A percentile compares a stretch with the other conserved stretches of the same genome.
phyloP scores from a whole-genome alignment of 331 rosid genomes.

The Quercus tomentella region DNA sequence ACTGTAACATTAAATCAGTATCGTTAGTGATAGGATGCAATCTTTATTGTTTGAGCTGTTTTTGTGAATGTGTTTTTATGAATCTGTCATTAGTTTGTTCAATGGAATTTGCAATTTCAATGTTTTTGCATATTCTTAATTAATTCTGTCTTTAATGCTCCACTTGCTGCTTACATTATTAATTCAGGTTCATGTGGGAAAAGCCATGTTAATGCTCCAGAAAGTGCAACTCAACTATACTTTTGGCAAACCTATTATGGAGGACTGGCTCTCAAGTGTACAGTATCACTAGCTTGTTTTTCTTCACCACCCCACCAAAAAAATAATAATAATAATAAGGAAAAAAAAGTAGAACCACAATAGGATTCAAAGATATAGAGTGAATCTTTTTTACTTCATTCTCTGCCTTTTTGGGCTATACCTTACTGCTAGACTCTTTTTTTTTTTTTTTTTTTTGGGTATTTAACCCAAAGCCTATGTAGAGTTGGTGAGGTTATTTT shows the following conservation, averaged over 20 bases:
- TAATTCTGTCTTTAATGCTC: background rate
- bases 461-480: background rate
- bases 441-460: background rate
- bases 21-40: background rate
- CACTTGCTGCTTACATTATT: conserved; percentile 6
- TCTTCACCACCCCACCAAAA: conserved; percentile 6
- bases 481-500: conserved; percentile 21
- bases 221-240: conserved; percentile 14
- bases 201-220: background rate
- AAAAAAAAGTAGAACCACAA: background rate
- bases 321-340: background rate
- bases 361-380: conserved; percentile 25
- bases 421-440: background rate
- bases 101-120: background rate
- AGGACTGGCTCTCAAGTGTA: conserved; percentile 38
- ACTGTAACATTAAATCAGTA: background rate
- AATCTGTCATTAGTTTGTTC: background rate
- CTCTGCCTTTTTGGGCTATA: conserved; percentile 31
- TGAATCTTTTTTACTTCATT: background rate
- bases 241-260: conserved; percentile 9
- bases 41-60: background rate
- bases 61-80: background rate
- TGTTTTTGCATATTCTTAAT: background rate
- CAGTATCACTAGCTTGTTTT: conserved; percentile 42
- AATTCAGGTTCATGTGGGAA: conserved; percentile 20